Evolutionary conservation across 805 yeast species (phyloP), one percentile per base, ranked within the genome.

Genomic region (Metschnikowia corniflorae): DNA sequence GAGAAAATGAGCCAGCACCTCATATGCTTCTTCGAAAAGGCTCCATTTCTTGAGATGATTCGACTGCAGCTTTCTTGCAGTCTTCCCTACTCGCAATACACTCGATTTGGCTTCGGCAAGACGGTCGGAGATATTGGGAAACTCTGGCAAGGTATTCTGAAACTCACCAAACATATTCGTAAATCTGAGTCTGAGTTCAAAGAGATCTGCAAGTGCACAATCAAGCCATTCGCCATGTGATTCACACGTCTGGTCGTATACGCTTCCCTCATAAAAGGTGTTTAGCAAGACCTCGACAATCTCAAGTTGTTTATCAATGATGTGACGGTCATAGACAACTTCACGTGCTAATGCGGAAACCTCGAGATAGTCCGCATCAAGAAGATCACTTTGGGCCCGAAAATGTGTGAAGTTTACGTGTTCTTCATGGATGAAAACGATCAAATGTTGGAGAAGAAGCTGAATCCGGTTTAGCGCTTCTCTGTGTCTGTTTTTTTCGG

Each of bases 201-300:
- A 31, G 7, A 31, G 10, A 6, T 31, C 34, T 6, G 34, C 28
- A n/a, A 31, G 34, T 10, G 34, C 23, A 17, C 34, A 31, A 12
- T 31, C 34, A 8, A 31, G 15, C 34, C 34, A 31, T n/a, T 13
- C n/a, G 6, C 28, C 28, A 4, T 15, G 16, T 6, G 21, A 14
- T 5, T 31, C 34, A 31, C 34, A 31, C 7, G 16, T 15, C 16
- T 7, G 10, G 13, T 31, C 21, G 13, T 13, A 24, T 5, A 6
- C 16, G 16, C 16, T n/a, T 8, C 28, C 28, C 5, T 24, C 21
- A 3, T 13, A 23, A 9, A 31, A 7, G n/a, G 22, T 10, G 10
- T 17, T 23, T 12, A 23, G 15, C 3, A 31, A 14, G 9, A 19
- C 14, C 7, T 16, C 34, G 22, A 24, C 7, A 6, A 31, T 16